Percentiles rank a stretch among this genome's conserved stretches.
These are phyloP conservation scores for Pseudognaphalium luteoalbum DNA, from an alignment of 129 eudicot genomes.

Conservation along the genomic window DNA sequence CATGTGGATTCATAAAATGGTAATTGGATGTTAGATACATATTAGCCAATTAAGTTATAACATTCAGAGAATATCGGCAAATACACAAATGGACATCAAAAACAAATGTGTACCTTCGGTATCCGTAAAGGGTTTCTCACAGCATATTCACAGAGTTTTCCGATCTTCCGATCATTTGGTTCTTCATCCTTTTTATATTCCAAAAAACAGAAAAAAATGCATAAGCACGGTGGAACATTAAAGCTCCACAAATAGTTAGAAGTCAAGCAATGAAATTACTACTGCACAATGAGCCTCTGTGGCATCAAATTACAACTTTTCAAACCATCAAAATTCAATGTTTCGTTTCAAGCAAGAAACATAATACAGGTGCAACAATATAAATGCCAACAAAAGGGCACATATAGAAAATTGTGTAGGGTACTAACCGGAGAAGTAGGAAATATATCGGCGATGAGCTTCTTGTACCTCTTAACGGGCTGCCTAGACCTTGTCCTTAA, in stretches of 20 bases:
- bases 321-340: neutral
- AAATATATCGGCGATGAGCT: constrained; percentile 63
- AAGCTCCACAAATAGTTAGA: too few relatives aligned
- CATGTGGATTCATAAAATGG: neutral
- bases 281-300: neutral
- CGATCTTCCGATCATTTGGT: constrained; percentile 71
- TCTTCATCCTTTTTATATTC: constrained; percentile 54
- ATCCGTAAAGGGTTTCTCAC: constrained; percentile 78
- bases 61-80: neutral
- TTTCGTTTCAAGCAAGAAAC: neutral
- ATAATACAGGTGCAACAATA: neutral
- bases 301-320: neutral
- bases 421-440: constrained; percentile 59
- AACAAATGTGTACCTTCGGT: constrained; percentile 56
- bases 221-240: neutral
- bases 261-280: neutral
- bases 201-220: constrained; percentile 25
- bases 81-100: constrained; percentile 9
- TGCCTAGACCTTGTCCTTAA: constrained; percentile 80
- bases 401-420: neutral
- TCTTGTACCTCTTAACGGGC: constrained; percentile 77
- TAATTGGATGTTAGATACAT: neutral
- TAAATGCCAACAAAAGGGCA: neutral
- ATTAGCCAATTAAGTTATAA: neutral
- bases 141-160: constrained; percentile 82